Conservation (phyloP, 2,329 filamentous ascomycete species). For the Davidsoniella eucalypti region DNA sequence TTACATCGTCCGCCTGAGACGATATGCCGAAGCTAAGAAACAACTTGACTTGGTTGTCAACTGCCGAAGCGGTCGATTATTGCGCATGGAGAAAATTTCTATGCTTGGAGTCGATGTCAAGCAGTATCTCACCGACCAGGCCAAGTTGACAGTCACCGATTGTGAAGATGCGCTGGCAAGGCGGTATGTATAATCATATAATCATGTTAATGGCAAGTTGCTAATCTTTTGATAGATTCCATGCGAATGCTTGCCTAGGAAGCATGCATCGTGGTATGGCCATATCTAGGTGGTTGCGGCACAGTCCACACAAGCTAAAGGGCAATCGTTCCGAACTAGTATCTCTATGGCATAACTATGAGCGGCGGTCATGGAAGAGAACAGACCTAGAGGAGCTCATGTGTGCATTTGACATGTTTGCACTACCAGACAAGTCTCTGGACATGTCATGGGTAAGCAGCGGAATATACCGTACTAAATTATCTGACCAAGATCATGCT, state of each 20-base stretch:
- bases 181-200: slow-evolving; percentile 26
- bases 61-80: slow-evolving; percentile 53
- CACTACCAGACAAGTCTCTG: slow-evolving; percentile 54
- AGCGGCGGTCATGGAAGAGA: neutral
- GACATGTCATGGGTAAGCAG: slow-evolving; percentile 53
- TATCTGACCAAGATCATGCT: neutral
- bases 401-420: slow-evolving; percentile 78
- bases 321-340: no score
- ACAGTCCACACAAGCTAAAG: slow-evolving; percentile 5
- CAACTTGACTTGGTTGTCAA: slow-evolving; percentile 52
- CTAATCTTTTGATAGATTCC: slow-evolving; percentile 10
- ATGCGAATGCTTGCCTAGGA: slow-evolving; percentile 5
- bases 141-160: slow-evolving; percentile 35
- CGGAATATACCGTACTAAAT: neutral
- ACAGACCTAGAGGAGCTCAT: slow-evolving; percentile 50
- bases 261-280: slow-evolving; percentile 69
- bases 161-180: slow-evolving; percentile 61
- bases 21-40: slow-evolving; percentile 33
- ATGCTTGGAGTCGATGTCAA: slow-evolving; percentile 73
- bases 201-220: neutral
- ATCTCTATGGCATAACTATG: neutral
- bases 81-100: slow-evolving; percentile 54
- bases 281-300: slow-evolving; percentile 52
- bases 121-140: slow-evolving; percentile 59
- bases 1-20: slow-evolving; percentile 38